Conservation (phyloP, 208 protist species). For the Trypanosoma grayi region DNA sequence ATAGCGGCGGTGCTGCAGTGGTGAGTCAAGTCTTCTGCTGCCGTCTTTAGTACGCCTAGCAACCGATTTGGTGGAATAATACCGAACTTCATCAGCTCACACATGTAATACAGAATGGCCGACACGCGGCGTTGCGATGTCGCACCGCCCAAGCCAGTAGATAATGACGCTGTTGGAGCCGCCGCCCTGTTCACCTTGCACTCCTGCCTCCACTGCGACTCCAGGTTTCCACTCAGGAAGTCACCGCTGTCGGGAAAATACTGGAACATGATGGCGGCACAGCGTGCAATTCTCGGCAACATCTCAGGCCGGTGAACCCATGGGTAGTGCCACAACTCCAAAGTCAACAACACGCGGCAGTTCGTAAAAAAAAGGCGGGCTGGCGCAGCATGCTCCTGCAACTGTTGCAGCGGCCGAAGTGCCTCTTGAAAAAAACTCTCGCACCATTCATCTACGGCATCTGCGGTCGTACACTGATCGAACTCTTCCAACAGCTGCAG, state of each 20-base stretch:
- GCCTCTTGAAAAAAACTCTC: conserved; percentile 20
- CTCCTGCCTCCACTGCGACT: conserved; percentile 11
- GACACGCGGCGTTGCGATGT: background rate
- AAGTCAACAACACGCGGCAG: conserved; percentile 17
- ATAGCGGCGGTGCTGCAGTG: background rate
- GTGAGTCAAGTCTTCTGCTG: conserved; percentile 11
- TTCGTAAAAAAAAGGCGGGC: conserved; percentile 28
- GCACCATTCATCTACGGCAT: conserved; percentile 18
- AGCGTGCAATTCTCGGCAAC: conserved; percentile 14
- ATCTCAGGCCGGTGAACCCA: background rate
- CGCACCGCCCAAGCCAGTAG: background rate
- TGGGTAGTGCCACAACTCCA: conserved; percentile 17
- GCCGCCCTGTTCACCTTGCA: background rate
- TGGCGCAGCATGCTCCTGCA: background rate
- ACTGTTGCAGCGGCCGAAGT: conserved; percentile 4
- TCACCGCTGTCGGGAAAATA: conserved; percentile 23
- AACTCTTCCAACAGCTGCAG: conserved; percentile 18
- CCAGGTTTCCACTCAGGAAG: conserved; percentile 1
- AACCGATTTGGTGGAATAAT: conserved; percentile 2
- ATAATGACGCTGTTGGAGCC: background rate
- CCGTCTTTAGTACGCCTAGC: background rate
- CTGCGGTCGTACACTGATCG: conserved; percentile 1
- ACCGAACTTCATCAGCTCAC: conserved; percentile 29
- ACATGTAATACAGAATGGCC: conserved; percentile 10
- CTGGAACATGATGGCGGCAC: conserved; percentile 15